phyloP scores from a whole-genome alignment of 1,284 basidiomycete genomes.

The Papiliotrema laurentii region DNA sequence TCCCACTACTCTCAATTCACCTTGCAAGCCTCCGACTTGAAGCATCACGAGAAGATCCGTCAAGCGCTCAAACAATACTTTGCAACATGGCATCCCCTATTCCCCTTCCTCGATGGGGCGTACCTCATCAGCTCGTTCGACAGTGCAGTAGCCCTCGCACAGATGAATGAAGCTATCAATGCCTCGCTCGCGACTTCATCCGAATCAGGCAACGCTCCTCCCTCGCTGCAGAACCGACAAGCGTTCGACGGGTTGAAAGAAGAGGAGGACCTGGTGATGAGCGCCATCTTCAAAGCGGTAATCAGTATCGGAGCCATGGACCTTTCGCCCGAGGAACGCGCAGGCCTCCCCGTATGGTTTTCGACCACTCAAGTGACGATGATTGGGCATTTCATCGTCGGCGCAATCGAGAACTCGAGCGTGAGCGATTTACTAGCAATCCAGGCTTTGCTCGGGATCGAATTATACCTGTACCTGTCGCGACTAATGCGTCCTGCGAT shows the following conservation, averaged over 20 bases:
- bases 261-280: constrained; percentile 13
- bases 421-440: constrained; percentile 22
- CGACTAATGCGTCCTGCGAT: constrained; percentile 19
- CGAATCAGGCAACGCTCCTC: neutral
- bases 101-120: constrained; percentile 25
- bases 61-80: constrained; percentile 19
- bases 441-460: constrained; percentile 16
- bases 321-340: neutral
- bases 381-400: constrained; percentile 10
- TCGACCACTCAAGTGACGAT: constrained; percentile 7
- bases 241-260: constrained; percentile 9
- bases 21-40: constrained; percentile 9
- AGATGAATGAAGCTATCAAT: neutral
- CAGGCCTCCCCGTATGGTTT: neutral
- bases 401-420: constrained; percentile 11
- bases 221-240: neutral
- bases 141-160: constrained; percentile 6
- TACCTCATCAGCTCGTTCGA: constrained; percentile 12
- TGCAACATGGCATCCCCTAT: constrained; percentile 23
- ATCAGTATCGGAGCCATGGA: constrained; percentile 6
- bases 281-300: constrained; percentile 14
- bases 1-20: constrained; percentile 5
- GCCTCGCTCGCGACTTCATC: neutral
- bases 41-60: constrained; percentile 4
- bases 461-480: constrained; percentile 15